phyloP scores from a whole-genome alignment of 345 rosid genomes.

The Pelargonium nanum region DNA sequence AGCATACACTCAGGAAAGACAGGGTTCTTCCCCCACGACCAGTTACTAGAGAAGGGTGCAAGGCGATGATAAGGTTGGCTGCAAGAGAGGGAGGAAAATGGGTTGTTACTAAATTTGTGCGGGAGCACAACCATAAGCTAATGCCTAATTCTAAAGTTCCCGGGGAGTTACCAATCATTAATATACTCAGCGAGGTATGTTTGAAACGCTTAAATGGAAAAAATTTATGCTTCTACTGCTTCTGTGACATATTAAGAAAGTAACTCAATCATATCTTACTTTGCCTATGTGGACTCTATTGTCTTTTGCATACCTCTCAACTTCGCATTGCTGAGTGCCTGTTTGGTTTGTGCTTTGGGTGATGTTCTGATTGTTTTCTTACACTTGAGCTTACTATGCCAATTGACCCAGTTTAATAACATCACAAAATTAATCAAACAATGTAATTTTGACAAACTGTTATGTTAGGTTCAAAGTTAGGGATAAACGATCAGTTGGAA shows the following conservation, averaged over 20 bases:
- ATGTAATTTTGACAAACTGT: neutral
- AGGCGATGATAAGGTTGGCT: conserved; percentile 36
- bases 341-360: neutral
- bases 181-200: conserved; percentile 32
- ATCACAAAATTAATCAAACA: no score
- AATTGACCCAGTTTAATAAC: neutral
- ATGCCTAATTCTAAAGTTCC: conserved; percentile 22
- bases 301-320: neutral
- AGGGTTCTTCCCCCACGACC: conserved; percentile 37
- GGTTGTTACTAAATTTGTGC: conserved; percentile 30
- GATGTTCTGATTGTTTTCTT: neutral
- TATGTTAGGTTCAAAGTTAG: neutral
- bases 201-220: neutral
- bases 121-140: conserved; percentile 31
- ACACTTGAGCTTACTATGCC: neutral
- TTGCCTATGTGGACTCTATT: no score
- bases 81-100: conserved; percentile 33
- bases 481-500: neutral
- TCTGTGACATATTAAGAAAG: no score
- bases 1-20: conserved; percentile 26
- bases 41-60: conserved; percentile 38
- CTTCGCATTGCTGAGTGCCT: neutral
- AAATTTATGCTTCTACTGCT: neutral
- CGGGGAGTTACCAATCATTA: conserved; percentile 25
- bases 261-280: no score